Evolutionary conservation across 352 stramenopile species (phyloP), one percentile per base, ranked within the genome.

Genomic region (Globisporangium nagaii): DNA sequence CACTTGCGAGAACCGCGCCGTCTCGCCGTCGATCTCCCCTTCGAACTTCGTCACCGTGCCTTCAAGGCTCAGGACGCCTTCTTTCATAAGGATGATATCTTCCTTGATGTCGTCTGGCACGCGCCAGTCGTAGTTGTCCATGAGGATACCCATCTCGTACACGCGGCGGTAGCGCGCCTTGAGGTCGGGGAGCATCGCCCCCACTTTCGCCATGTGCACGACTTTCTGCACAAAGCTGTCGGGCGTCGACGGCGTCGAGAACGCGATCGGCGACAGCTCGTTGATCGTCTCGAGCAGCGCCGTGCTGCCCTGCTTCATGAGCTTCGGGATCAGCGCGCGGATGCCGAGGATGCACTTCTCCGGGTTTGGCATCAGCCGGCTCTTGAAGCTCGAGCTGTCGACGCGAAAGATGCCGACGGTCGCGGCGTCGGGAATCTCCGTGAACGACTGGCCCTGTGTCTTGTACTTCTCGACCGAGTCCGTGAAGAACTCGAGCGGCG

Each of bases 361-460:
- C 0, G 94, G 94, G 42, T 85, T 97, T 0, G 94, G 94, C 28
- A 98, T 61, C 10, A 98, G 63, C 20, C 66, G 55, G 7, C 70
- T 72, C 57, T 97, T 97, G 53, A 98, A 95, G 0, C 75, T 67
- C 0, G 71, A 69, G 19, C 79, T 95, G 53, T 98, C 90, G 8
- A 98, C 86, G 6, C 82, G 82, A 25, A 98, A 95, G 31, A 98
- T 96, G n/a, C 90, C 93, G 10, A 98, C 79, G 4, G 84, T 87
- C 5, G 84, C 84, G 20, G 68, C 68, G 12, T 91, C 72, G 0
- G 91, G 86, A 40, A 97, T 96, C n/a, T 77, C 72, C 2, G 61
- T 72, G 65, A 98, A 97, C 12, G 72, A 78, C 31, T 86, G 70
- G 0, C 70, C 64, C 60, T 98, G 89, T 0, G 55, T 50, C 22